These are phyloP conservation scores for Blastosporella zonata DNA, from an alignment of 1,284 basidiomycete genomes.

Conservation along the genomic window DNA sequence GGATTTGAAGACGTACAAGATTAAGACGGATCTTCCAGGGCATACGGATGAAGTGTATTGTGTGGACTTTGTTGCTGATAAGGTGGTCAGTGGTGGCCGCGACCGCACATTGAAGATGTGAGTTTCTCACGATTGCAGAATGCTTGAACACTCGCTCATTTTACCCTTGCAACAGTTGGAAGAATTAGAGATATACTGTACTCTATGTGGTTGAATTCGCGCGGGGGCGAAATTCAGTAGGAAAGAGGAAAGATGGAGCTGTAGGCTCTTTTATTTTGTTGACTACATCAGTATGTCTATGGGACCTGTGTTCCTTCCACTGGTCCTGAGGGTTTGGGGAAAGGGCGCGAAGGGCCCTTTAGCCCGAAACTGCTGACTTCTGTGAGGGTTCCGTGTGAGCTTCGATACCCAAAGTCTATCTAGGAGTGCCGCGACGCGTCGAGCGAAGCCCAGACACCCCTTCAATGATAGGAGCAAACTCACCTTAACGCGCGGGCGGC, in stretches of 20 bases:
- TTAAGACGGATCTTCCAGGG: conserved; percentile 90
- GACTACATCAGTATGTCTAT: too few relatives aligned
- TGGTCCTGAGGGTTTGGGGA: not conserved
- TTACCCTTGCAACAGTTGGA: not conserved
- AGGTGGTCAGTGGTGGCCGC: conserved; percentile 91
- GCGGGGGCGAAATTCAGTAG: too few relatives aligned
- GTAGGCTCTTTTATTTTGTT: too few relatives aligned
- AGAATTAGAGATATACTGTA: too few relatives aligned
- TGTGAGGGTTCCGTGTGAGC: not conserved
- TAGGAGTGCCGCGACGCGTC: conserved; percentile 7
- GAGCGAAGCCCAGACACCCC: conserved; percentile 4
- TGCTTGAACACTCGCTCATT: not conserved
- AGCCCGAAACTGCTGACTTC: not conserved
- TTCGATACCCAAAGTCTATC: not conserved
- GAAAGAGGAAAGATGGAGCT: too few relatives aligned
- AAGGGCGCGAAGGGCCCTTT: not conserved
- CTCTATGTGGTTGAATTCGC: too few relatives aligned
- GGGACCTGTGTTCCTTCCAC: too few relatives aligned
- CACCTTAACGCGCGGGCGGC: not conserved
- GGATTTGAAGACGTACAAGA: conserved; percentile 94
- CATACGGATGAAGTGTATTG: conserved; percentile 99
- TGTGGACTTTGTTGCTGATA: conserved; percentile 97
- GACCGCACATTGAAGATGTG: conserved; percentile 61
- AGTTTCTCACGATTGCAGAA: not conserved
- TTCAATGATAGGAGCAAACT: conserved; percentile 3